Conservation (phyloP, 2,329 filamentous ascomycete genomes). For the Microcyclospora tardicrescens region DNA sequence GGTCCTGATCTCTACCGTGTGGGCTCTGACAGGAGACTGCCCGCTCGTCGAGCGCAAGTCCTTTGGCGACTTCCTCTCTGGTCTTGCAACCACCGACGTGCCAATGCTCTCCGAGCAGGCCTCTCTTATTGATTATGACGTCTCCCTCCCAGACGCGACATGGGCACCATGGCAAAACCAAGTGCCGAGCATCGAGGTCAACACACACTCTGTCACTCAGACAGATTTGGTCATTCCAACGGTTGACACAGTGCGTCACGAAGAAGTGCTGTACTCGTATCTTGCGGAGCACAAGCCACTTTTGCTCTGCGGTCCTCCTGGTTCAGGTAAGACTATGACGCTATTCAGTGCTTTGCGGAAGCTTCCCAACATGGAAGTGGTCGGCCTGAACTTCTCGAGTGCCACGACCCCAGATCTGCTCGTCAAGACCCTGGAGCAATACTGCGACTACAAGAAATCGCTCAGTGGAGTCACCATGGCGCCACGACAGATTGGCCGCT, state of each 20-base stretch:
- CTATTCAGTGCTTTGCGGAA: constrained; percentile 95
- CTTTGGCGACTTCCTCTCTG: constrained; percentile 75
- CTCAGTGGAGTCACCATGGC: constrained; percentile 91
- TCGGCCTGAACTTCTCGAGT: constrained; percentile 97
- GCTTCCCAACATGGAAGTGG: constrained; percentile 96
- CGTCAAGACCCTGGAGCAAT: constrained; percentile 98
- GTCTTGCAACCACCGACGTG: constrained; percentile 72
- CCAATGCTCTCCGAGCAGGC: constrained; percentile 60
- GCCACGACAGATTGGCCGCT: constrained; percentile 89
- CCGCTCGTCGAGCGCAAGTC: constrained; percentile 73
- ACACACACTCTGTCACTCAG: constrained; percentile 94
- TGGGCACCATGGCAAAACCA: constrained; percentile 93
- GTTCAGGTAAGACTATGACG: constrained; percentile 99
- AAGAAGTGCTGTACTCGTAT: constrained; percentile 99
- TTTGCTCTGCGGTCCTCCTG: constrained; percentile 88
- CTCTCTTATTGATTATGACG: constrained; percentile 92
- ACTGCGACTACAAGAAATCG: constrained; percentile 99
- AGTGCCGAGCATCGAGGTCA: constrained; percentile 89
- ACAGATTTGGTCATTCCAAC: constrained; percentile 98
- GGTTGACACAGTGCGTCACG: constrained; percentile 89
- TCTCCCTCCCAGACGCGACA: constrained; percentile 70
- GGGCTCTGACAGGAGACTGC: constrained; percentile 93
- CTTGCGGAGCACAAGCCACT: constrained; percentile 96
- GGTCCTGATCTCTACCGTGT: constrained; percentile 79
- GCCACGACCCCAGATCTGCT: constrained; percentile 94